Percentiles rank a stretch among this genome's conserved stretches.
These are phyloP conservation scores for Termitomyces sp. DNA, from an alignment of 768 basidiomycete species.

Conservation along the genomic window DNA sequence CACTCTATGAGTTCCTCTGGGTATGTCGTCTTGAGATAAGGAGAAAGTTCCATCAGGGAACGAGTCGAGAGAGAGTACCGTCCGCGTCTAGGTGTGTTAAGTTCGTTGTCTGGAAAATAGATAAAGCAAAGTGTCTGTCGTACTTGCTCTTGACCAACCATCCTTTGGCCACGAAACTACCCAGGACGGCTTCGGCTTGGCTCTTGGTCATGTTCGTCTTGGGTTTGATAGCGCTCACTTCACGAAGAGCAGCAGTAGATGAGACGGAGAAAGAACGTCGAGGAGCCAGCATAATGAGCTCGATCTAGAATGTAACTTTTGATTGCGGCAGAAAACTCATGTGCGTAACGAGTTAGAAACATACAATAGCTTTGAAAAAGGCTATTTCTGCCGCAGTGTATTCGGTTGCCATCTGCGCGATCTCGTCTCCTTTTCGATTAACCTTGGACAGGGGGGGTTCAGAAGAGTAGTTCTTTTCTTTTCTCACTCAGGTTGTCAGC, in stretches of 20 bases:
- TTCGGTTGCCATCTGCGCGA: slow-evolving; percentile 82
- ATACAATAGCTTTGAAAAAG: slow-evolving; percentile 79
- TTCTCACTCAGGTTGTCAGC: background rate
- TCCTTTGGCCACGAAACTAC: slow-evolving; percentile 79
- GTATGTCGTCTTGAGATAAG: slow-evolving; percentile 72
- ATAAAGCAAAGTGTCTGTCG: slow-evolving; percentile 16
- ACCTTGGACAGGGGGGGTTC: slow-evolving; percentile 39
- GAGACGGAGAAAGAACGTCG: slow-evolving; percentile 71
- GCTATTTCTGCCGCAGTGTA: slow-evolving; percentile 75
- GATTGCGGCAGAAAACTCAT: background rate
- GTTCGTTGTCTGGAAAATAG: background rate
- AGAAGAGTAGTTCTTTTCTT: background rate
- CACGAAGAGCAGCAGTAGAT: slow-evolving; percentile 71
- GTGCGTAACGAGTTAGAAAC: slow-evolving; percentile 17
- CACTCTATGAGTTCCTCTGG: slow-evolving; percentile 70
- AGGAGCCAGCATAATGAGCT: slow-evolving; percentile 83
- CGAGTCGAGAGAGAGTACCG: slow-evolving; percentile 77
- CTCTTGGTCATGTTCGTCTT: slow-evolving; percentile 65
- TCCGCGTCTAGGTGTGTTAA: slow-evolving; percentile 38
- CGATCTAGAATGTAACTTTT: slow-evolving; percentile 48
- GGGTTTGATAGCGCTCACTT: slow-evolving; percentile 53
- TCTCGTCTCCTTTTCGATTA: slow-evolving; percentile 74
- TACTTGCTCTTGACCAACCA: slow-evolving; percentile 76
- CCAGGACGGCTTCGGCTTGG: slow-evolving; percentile 66
- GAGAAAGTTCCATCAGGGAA: slow-evolving; percentile 64